phyloP scores from a whole-genome alignment of 2,329 filamentous ascomycete genomes.

The Lasiodiplodia hormozganensis region DNA sequence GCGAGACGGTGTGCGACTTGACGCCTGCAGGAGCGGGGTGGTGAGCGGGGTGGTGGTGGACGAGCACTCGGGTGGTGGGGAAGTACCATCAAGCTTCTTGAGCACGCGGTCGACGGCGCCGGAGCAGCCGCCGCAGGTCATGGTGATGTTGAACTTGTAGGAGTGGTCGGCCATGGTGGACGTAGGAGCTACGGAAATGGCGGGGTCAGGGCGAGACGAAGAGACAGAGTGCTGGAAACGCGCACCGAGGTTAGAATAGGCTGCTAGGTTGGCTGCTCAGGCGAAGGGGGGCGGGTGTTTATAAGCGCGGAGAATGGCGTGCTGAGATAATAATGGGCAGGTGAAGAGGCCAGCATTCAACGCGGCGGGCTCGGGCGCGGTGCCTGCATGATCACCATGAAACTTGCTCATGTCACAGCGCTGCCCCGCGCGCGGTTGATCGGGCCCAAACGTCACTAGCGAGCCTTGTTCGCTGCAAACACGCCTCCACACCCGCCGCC shows the following conservation, averaged over 20 bases:
- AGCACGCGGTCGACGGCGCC: constrained; percentile 91
- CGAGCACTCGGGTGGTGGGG: not conserved
- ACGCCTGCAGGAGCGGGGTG: constrained; percentile 66
- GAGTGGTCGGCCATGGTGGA: constrained; percentile 75
- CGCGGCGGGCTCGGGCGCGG: constrained; percentile 19
- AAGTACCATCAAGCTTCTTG: constrained; percentile 83
- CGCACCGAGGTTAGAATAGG: not conserved
- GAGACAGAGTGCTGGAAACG: not conserved
- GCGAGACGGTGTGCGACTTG: constrained; percentile 84
- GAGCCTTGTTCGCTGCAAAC: constrained; percentile 18
- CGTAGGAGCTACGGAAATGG: not conserved
- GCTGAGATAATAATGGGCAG: constrained; percentile 15
- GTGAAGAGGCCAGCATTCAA: constrained; percentile 11
- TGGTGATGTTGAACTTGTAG: constrained; percentile 94
- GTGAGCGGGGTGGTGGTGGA: not conserved
- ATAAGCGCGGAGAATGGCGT: constrained; percentile 8
- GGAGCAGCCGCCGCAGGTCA: constrained; percentile 91
- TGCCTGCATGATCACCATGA: constrained; percentile 32
- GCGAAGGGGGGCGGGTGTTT: not conserved
- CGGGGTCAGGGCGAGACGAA: not conserved
- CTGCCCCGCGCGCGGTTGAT: constrained; percentile 15
- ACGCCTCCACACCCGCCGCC: constrained; percentile 20
- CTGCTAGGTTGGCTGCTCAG: not conserved
- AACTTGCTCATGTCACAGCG: constrained; percentile 43
- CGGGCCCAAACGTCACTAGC: constrained; percentile 21